phyloP scores from a whole-genome alignment of 2,329 filamentous ascomycete genomes.

The Ophiostoma sp. region DNA sequence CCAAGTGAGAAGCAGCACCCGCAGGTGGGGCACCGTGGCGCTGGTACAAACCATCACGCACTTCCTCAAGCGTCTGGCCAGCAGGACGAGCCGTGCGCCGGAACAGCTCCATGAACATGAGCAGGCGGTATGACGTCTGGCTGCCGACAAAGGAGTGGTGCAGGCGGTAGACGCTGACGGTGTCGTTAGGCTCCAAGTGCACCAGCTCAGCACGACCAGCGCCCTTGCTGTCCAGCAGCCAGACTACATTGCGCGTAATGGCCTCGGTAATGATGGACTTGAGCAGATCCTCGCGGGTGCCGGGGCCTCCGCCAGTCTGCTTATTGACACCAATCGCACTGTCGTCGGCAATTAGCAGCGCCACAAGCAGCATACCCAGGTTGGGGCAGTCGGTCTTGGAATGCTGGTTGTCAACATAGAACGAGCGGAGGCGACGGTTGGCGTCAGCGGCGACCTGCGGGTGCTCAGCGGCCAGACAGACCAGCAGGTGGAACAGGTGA shows the following conservation, averaged over 20 bases:
- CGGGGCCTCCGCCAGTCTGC: constrained; percentile 34
- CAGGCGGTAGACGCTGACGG: constrained; percentile 48
- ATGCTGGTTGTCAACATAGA: constrained; percentile 43
- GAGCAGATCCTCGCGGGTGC: constrained; percentile 37
- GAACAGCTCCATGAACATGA: constrained; percentile 56
- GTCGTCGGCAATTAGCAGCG: constrained; percentile 47
- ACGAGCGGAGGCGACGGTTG: constrained; percentile 41
- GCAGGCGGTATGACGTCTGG: constrained; percentile 49
- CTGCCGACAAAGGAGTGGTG: constrained; percentile 48
- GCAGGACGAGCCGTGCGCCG: constrained; percentile 43
- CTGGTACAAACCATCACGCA: constrained; percentile 49
- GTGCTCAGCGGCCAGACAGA: constrained; percentile 45
- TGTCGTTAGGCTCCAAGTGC: constrained; percentile 45
- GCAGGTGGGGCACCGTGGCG: constrained; percentile 48
- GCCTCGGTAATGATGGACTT: constrained; percentile 50
- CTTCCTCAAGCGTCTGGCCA: constrained; percentile 37
- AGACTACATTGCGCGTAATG: constrained; percentile 53
- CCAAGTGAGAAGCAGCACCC: constrained; percentile 43
- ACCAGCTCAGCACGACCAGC: constrained; percentile 45
- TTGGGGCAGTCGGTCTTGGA: constrained; percentile 48
- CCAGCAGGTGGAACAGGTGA: constrained; percentile 51
- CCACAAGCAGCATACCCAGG: constrained; percentile 50
- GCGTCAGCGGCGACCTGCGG: constrained; percentile 40
- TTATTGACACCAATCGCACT: constrained; percentile 24
- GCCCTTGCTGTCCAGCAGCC: constrained; percentile 47